Base-by-base conservation (phyloP, 2,329 filamentous ascomycete genomes). In the Botrytis hyacinthi region DNA sequence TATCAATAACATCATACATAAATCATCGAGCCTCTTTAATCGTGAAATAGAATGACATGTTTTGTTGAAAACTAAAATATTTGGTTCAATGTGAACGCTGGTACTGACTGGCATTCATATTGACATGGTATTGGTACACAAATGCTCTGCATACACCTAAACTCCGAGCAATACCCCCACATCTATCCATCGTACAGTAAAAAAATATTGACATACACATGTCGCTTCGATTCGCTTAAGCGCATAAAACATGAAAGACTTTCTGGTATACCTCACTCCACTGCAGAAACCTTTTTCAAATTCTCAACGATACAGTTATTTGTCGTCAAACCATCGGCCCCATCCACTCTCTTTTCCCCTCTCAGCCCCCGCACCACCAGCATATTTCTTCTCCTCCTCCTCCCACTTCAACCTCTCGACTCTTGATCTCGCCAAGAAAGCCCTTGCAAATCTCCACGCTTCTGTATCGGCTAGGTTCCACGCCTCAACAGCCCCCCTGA, bases 381-480 rank as follows among this genome's bases (percentile, higher is more conserved):
- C 87, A 80, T 88, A 93, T 77, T 85, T 87, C 75, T 86, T 86
- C 83, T 93, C 91, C 74, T 92, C 88, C 75, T 90, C 87, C 80
- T 93, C 91, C 91, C 92, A 95, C 78, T 87, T 85, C 77, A 84
- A 81, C 73, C 91, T 84, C 84, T 94, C 92, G 63, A 91, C 84
- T 40, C 85, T 83, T 60, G 87, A 84, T 54, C 92, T 83, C 29
- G 91, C 91, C 69, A 90, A 83, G 76, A 88, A 93, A 0, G 92
- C 92, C 54, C 90, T 84, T 8, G 90, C 87, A 79, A 95, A 95
- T 78, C 88, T 89, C 92, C 92, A 95, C 1, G 90, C 89, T 82
- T 95, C 92, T 1, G 90, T 91, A 78, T 95, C 93, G 0, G 89
- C 91, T 76, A 94, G 80, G 80, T 89, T 90, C 89, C 89, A 91